These are phyloP conservation scores for Hydnomerulius pinastri DNA, from an alignment of 768 basidiomycete species.

Conservation along the genomic window DNA sequence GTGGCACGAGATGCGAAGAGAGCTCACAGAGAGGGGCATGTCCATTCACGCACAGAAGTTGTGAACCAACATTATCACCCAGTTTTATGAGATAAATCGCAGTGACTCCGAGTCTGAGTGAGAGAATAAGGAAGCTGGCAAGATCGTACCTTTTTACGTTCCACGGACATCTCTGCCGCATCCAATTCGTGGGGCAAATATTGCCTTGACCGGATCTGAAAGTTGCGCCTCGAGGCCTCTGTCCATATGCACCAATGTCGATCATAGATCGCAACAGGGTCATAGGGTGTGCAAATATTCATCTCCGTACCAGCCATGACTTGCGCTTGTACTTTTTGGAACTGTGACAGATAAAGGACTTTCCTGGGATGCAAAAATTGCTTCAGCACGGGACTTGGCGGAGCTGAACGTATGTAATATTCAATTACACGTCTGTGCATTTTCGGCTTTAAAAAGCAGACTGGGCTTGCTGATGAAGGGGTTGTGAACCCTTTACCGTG, in stretches of 20 bases:
- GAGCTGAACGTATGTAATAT: conserved; percentile 18
- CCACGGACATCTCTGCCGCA: neutral
- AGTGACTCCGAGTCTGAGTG: neutral
- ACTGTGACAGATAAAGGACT: conserved; percentile 11
- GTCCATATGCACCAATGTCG: conserved; percentile 7
- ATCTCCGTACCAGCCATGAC: conserved; percentile 4
- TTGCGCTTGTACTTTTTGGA: conserved; percentile 8
- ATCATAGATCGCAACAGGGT: conserved; percentile 3
- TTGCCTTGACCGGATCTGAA: neutral
- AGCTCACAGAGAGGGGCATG: too few relatives aligned
- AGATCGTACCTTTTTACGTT: conserved; percentile 13
- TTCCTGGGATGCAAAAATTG: conserved; percentile 1
- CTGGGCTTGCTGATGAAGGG: neutral
- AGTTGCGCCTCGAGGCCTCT: conserved; percentile 6
- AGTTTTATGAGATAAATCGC: neutral
- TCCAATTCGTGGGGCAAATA: neutral
- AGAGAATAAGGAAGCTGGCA: conserved; percentile 1
- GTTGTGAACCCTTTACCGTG: neutral
- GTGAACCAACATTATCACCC: neutral
- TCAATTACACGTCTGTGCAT: conserved; percentile 5
- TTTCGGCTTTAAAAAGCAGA: conserved; percentile 11
- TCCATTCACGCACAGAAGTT: too few relatives aligned
- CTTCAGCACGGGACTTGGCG: conserved; percentile 13
- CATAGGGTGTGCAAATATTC: conserved; percentile 2
- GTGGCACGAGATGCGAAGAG: too few relatives aligned